Conservation (phyloP, 257 asterid species). For the Rauvolfia tetraphylla region DNA sequence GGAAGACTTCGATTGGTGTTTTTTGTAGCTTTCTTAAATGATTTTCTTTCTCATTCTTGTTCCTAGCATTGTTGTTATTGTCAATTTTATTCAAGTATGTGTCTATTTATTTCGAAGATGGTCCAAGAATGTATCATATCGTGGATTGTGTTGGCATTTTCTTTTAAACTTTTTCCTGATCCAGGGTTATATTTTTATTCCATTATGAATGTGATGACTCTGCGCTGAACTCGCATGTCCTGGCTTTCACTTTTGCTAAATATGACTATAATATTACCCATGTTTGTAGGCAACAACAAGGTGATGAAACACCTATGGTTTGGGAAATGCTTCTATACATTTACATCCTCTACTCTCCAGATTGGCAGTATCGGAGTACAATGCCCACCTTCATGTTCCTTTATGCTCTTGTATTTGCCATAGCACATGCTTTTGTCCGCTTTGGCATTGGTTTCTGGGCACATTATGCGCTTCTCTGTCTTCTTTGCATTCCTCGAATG, state of each 20-base stretch:
- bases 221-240: background rate
- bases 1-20: background rate
- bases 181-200: background rate
- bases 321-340: conserved; percentile 99
- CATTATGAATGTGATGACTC: background rate
- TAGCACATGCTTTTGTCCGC: conserved; percentile 67
- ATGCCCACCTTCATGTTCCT: conserved; percentile 94
- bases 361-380: conserved; percentile 95
- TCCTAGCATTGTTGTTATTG: too few species aligned
- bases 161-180: background rate
- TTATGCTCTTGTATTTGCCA: conserved; percentile 73
- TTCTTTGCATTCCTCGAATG: conserved; percentile 90
- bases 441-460: conserved; percentile 67
- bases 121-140: background rate
- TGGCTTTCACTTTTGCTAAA: background rate
- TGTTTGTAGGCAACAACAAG: conserved; percentile 79
- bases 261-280: conserved; percentile 1
- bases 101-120: background rate
- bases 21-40: background rate
- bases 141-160: conserved; percentile 5
- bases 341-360: conserved; percentile 95
- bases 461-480: conserved; percentile 83
- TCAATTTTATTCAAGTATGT: background rate
- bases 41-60: background rate
- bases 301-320: conserved; percentile 99